Percentiles rank a stretch among this genome's conserved stretches.
Conservation (phyloP, 495 filamentous ascomycete genomes). For the Cryomyces minteri region DNA sequence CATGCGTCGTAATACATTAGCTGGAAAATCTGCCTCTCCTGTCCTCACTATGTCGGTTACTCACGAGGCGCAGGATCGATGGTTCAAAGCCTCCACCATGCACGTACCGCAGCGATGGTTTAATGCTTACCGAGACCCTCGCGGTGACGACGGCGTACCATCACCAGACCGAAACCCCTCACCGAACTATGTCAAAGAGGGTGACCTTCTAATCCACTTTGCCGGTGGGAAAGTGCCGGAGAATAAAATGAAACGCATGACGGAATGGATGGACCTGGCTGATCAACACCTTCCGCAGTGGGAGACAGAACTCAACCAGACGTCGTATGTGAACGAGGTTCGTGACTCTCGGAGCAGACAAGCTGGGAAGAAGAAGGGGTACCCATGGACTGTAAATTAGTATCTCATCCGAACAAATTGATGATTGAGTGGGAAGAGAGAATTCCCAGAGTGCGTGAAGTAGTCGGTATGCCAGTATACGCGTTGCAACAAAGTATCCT, state of each 20-base stretch:
- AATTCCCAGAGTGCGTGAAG: too few relatives aligned
- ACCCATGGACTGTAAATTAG: too few relatives aligned
- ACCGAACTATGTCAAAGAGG: not conserved
- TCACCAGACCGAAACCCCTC: too few relatives aligned
- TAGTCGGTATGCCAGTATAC: too few relatives aligned
- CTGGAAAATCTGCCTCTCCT: constrained; percentile 36
- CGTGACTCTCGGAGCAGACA: not conserved
- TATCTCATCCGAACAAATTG: too few relatives aligned
- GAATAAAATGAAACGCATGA: not conserved
- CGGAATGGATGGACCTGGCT: not conserved
- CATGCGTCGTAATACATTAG: constrained; percentile 30
- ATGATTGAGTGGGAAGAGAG: too few relatives aligned
- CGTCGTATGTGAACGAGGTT: not conserved
- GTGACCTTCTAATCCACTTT: not conserved
- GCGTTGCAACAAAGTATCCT: too few relatives aligned
- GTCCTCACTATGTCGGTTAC: constrained; percentile 24
- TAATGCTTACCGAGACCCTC: not conserved
- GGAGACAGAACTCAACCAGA: not conserved
- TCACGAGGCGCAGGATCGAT: too few relatives aligned
- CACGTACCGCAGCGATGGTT: not conserved
- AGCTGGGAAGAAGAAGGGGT: too few relatives aligned
- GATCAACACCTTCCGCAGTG: not conserved
- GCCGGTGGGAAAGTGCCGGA: not conserved
- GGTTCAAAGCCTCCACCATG: not conserved
- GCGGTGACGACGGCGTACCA: too few relatives aligned